Percentiles rank a stretch among this genome's conserved stretches.
phyloP scores from a whole-genome alignment of 2,329 filamentous ascomycete species.

The Penicillium freii region DNA sequence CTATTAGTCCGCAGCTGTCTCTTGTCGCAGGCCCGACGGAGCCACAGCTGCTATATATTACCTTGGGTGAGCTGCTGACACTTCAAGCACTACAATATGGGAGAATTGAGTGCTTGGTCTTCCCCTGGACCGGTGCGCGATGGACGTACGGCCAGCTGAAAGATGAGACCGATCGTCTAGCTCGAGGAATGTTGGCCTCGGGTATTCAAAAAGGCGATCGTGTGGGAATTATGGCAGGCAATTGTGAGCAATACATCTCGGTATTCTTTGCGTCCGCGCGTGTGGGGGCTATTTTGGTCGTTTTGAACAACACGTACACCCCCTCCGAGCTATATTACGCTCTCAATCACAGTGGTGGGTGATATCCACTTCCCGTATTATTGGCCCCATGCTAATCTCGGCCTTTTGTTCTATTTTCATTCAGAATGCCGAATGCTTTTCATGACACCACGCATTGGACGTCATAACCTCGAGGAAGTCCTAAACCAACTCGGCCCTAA shows the following conservation, averaged over 20 bases:
- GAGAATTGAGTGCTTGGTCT: slow-evolving; percentile 66
- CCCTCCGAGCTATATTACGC: slow-evolving; percentile 69
- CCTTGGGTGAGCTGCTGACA: slow-evolving; percentile 69
- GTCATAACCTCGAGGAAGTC: slow-evolving; percentile 61
- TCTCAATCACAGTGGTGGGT: slow-evolving; percentile 65
- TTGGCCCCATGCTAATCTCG: not conserved
- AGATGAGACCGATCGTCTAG: slow-evolving; percentile 60
- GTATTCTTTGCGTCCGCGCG: slow-evolving; percentile 71
- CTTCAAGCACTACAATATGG: slow-evolving; percentile 67
- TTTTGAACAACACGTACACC: slow-evolving; percentile 81
- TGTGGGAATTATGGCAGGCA: slow-evolving; percentile 70
- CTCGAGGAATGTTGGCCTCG: slow-evolving; percentile 64
- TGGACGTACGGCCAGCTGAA: slow-evolving; percentile 70
- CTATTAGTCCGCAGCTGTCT: slow-evolving; percentile 39
- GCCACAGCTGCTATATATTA: slow-evolving; percentile 68
- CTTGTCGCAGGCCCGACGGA: slow-evolving; percentile 67
- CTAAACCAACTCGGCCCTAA: slow-evolving; percentile 52
- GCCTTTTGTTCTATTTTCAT: not conserved
- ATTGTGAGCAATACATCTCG: slow-evolving; percentile 59
- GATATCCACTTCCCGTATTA: not conserved
- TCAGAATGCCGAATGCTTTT: slow-evolving; percentile 70
- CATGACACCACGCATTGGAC: slow-evolving; percentile 67
- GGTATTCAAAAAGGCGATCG: slow-evolving; percentile 68
- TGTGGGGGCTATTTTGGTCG: slow-evolving; percentile 67
- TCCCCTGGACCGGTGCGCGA: slow-evolving; percentile 71